Base-by-base conservation (phyloP, 768 basidiomycete genomes). In the Trametes villosa region DNA sequence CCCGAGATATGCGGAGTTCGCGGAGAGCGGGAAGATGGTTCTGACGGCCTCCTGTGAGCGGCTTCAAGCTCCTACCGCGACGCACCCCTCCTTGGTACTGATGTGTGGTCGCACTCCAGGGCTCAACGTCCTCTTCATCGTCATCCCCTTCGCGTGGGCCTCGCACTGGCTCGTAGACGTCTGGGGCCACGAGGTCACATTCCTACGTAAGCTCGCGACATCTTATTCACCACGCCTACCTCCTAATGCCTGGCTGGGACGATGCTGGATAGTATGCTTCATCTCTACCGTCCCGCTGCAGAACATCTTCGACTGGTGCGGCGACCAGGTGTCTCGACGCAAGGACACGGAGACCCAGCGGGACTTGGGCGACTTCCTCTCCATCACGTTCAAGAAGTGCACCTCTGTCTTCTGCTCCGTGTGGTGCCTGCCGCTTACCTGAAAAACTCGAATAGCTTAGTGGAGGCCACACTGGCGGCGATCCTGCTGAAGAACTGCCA, bases 401-500 rank as follows among this genome's bases (percentile, higher is more conserved):
- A 79, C 54, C 9, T 6, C 4, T 54, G 7, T n/a, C 8, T n/a
- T 22, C 8, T 22, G 12, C 22, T 26, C 20, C 11, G 13, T 11
- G 5, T 30, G 5, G 11, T 9, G 5, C n/a, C 4, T 15, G 22
- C n/a, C 9, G n/a, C 22, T 11, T 12, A 33, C 18, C 34, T 46
- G 15, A 17, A 3, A 11, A 20, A 17, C 29, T 4, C n/a, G n/a
- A n/a, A 13, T 56, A 90, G 88, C 69, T 75, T 83, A 11, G 86
- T 92, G 1, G 89, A 91, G 72, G 88, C 83, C 0, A 86, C 87
- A 0, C 75, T 92, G 6, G 87, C 87, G 0, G 84, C 90, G 44
- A 81, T 90, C 53, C 75, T 91, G 20, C 73, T 91, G 17, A 63
- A 70, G n/a, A 83, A 82, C 70, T 87, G 87, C 84, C 83, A 90